Evolutionary conservation across 306 rosid genomes (phyloP).

Genomic region (Casuarina glauca): DNA sequence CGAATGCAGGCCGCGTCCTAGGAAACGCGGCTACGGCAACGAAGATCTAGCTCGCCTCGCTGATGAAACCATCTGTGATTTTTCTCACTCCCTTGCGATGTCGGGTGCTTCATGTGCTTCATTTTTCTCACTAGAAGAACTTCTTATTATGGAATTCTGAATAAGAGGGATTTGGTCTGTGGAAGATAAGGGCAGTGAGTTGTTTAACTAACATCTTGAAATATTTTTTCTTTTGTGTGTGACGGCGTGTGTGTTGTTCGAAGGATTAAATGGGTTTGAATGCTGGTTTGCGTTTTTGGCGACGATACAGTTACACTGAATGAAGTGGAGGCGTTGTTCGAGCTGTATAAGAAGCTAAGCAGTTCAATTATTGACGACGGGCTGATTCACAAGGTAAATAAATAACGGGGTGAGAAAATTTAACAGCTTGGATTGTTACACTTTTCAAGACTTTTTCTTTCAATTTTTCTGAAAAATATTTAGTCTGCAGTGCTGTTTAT

Average conservation of each 20-base stretch:
- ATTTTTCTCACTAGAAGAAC: not conserved
- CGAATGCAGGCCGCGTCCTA: conserved; percentile 15
- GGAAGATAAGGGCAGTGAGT: not conserved
- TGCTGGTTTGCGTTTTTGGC: conserved; percentile 6
- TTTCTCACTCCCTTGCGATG: not conserved
- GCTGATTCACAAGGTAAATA: conserved; percentile 77
- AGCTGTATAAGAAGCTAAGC: conserved; percentile 71
- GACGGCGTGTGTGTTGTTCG: not conserved
- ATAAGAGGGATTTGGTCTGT: not conserved
- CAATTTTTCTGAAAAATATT: not conserved
- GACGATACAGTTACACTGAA: conserved; percentile 56
- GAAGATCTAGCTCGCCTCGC: conserved; percentile 45
- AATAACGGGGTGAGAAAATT: conserved; percentile 6
- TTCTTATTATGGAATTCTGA: not conserved
- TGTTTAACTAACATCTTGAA: too few relatives aligned
- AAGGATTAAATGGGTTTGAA: conserved; percentile 2
- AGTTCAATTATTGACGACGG: conserved; percentile 75
- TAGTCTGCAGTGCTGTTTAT: not conserved
- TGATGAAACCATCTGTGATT: conserved; percentile 60
- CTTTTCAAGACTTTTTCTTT: not conserved
- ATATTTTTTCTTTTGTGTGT: not conserved
- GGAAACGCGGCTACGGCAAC: conserved; percentile 14
- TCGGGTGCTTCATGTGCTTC: not conserved
- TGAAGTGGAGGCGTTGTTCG: conserved; percentile 81
- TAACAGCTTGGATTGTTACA: conserved; percentile 3